Base-by-base conservation (phyloP, 352 stramenopile genomes). In the Phytophthora pinifolia region DNA sequence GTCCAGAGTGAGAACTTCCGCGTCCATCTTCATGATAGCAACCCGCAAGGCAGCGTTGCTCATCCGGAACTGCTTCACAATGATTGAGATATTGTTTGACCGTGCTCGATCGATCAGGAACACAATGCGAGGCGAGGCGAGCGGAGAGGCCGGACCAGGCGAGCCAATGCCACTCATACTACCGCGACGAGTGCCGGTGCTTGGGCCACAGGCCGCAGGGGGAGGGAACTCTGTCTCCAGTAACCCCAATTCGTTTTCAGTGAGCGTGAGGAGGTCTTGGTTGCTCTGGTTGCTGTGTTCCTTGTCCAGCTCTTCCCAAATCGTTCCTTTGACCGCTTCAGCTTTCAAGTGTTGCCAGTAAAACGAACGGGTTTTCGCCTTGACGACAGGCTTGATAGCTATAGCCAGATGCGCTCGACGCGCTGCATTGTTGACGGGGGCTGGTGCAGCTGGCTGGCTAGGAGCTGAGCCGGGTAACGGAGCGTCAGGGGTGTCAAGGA, bases 11-110 rank as follows among this genome's bases (percentile, higher is more conserved):
- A 96, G 53, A 2, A 94, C 76, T 34, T 70, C 79, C 1, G 76
- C 62, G 44, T 96, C 88, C 35, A 94, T 78, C 25, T 83, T 86
- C 70, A 95, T 88, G 22, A 94, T 84, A 4, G 86, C 86, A 43
- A 90, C 73, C 1, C 87, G 79, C 37, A 96, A 61, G 14, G 87
- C 75, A 0, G 76, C 69, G 39, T 91, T 83, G 72, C 78, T 97
- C 74, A 98, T 96, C 39, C 95, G 88, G 37, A 98, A 90, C 60
- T 97, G 88, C 61, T 97, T 97, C 36, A 99, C 81, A 61, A 98
- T 97, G 61, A 99, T 99, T 14, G 94, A 97, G n/a, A 98, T 96
- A 51, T 94, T 94, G 62, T 92, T 92, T 6, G 82, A 79, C 4
- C 82, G 64, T 2, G 62, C 73, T 17, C 82, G 71, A 27, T 92